A percentile compares a stretch with the other conserved stretches of the same genome.
These are phyloP conservation scores for Penicillium simplicissimum DNA, from an alignment of 495 filamentous ascomycete species.

Conservation along the genomic window DNA sequence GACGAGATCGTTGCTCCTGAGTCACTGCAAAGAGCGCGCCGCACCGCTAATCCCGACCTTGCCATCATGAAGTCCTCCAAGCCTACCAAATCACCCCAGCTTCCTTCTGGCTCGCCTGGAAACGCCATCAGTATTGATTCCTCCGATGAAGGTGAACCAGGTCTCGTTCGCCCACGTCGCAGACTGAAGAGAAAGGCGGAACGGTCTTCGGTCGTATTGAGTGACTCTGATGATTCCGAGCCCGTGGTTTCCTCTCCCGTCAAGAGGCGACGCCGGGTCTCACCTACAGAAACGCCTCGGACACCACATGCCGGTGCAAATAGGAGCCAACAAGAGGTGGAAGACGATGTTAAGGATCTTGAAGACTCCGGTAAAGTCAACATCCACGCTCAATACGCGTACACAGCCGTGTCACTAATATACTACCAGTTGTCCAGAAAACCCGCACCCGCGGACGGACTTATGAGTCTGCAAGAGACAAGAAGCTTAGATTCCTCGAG, in stretches of 20 bases:
- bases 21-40: conserved; percentile 17
- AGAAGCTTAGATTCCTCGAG: conserved; percentile 51
- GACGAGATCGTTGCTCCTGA: conserved; percentile 25
- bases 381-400: not conserved
- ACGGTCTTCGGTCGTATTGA: conserved; percentile 17
- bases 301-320: conserved; percentile 26
- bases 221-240: conserved; percentile 33
- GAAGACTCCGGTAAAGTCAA: conserved; percentile 42
- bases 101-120: not conserved
- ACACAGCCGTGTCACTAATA: conserved; percentile 5
- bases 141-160: conserved; percentile 20
- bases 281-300: conserved; percentile 20
- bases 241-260: conserved; percentile 30
- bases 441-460: conserved; percentile 44
- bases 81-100: not conserved
- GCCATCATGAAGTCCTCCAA: not conserved
- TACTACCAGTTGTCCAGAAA: conserved; percentile 34
- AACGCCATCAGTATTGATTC: not conserved
- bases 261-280: conserved; percentile 23
- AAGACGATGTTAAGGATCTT: conserved; percentile 49
- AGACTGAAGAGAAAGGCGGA: conserved; percentile 34
- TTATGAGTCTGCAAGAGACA: conserved; percentile 44
- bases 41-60: not conserved
- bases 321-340: conserved; percentile 41
- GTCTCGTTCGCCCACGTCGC: conserved; percentile 28